phyloP scores from a whole-genome alignment of 495 filamentous ascomycete genomes.

The Neurospora sublineolata region DNA sequence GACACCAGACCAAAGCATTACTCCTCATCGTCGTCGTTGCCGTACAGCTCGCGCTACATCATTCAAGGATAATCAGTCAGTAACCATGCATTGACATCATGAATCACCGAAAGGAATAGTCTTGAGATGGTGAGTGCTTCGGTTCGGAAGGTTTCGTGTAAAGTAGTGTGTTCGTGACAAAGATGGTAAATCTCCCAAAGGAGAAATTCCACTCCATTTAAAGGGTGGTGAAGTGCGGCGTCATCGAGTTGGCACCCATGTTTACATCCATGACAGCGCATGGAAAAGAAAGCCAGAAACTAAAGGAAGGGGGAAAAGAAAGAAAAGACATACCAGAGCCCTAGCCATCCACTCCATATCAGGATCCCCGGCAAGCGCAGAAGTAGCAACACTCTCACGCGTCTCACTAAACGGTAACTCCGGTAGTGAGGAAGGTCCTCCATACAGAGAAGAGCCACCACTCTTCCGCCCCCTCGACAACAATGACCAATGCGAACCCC shows the following conservation, averaged over 20 bases:
- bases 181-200: no score
- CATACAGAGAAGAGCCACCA: not conserved
- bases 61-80: not conserved
- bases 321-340: conserved; percentile 12
- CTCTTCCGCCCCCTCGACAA: not conserved
- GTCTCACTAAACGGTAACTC: not conserved
- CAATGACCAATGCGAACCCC: not conserved
- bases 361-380: not conserved
- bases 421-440: not conserved
- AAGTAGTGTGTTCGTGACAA: no score
- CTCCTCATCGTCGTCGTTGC: conserved; percentile 7
- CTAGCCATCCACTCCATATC: conserved; percentile 19
- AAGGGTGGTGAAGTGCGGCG: no score
- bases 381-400: not conserved
- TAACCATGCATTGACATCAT: not conserved
- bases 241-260: no score
- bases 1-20: not conserved
- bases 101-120: not conserved
- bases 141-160: no score
- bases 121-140: not conserved
- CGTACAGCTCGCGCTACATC: conserved; percentile 14
- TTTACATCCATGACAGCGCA: not conserved
- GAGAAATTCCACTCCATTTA: no score
- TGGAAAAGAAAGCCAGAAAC: not conserved
- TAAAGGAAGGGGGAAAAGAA: not conserved